Base-by-base conservation (phyloP, 768 basidiomycete species). In the Naganishia kalamii region DNA sequence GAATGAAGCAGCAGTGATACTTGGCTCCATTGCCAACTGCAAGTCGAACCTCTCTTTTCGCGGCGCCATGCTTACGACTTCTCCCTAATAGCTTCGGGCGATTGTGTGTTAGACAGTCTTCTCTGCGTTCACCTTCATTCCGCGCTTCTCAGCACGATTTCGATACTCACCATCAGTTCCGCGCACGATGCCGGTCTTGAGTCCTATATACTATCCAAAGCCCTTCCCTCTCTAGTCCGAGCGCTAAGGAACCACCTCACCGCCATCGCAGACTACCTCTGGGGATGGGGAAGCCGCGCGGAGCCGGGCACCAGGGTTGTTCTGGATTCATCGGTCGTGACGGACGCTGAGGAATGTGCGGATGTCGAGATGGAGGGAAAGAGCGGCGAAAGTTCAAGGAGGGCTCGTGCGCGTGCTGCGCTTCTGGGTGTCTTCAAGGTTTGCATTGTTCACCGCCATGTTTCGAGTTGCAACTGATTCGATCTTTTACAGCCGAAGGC, bases 21-120 rank as follows among this genome's bases (percentile, higher is more conserved):
- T 77, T 8, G 76, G 75, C 27, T 68, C 76, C 23, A 52, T 77
- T 15, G 69, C 72, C 4, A 77, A 75, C 66, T 73, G 75, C 74
- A 43, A 60, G 71, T 59, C 41, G 17, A 50, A 21, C 19, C 11
- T 13, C 21, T 29, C 3, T 6, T 5, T n/a, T 41, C 5, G 4
- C 7, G 17, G 29, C 29, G 21, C 21, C 13, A 19, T 37, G 49
- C 25, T 17, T 29, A 35, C 17, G 27, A 29, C 27, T 13, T 54
- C 29, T n/a, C 52, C n/a, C 15, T 32, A 21, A 11, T 23, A 64
- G 63, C 63, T 21, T 27, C 54, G 33, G 47, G 59, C n/a, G 51
- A 54, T 32, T n/a, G 29, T 25, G 63, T 62, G 35, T 67, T 69
- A 59, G 63, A 50, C 33, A 52, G 37, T 47, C 48, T 46, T n/a